A percentile compares a stretch with the other conserved stretches of the same genome.
These are phyloP conservation scores for Eimeria zaria DNA, from an alignment of 169 alveolate genomes.

Conservation along the genomic window DNA sequence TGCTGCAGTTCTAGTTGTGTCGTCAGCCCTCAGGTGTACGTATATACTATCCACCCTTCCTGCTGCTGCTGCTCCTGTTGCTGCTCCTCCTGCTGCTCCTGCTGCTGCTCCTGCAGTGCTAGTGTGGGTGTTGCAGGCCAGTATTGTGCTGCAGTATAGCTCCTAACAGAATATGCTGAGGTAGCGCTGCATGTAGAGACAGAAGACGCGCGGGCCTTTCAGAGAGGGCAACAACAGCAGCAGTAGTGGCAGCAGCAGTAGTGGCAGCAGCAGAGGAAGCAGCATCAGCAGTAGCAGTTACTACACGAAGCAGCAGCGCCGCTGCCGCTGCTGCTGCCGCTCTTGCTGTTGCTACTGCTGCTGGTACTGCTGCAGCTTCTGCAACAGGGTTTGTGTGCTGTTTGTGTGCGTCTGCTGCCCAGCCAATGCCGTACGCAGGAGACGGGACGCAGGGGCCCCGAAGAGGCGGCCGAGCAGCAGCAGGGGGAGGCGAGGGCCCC, in stretches of 20 bases:
- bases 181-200: not conserved
- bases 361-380: not conserved
- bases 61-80: not conserved
- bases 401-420: constrained; percentile 40
- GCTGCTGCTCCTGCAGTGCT: not conserved
- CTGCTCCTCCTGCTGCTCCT: not conserved
- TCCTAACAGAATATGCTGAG: no score
- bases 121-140: not conserved
- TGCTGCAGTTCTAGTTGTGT: constrained; percentile 15
- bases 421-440: constrained; percentile 48
- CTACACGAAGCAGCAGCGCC: not conserved
- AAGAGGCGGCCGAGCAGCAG: not conserved
- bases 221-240: not conserved
- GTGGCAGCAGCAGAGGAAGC: no score
- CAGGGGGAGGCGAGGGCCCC: constrained; percentile 25
- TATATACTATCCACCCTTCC: no score
- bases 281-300: no score
- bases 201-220: not conserved
- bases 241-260: no score
- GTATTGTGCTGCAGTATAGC: not conserved
- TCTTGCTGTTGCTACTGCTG: no score
- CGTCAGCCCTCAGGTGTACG: constrained; percentile 16
- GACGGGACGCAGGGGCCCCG: constrained; percentile 35
- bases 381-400: constrained; percentile 33
- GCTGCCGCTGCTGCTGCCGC: not conserved